Evolutionary conservation across 163 green algal genomes (phyloP).

Genomic region (Scenedesmus sp.): DNA sequence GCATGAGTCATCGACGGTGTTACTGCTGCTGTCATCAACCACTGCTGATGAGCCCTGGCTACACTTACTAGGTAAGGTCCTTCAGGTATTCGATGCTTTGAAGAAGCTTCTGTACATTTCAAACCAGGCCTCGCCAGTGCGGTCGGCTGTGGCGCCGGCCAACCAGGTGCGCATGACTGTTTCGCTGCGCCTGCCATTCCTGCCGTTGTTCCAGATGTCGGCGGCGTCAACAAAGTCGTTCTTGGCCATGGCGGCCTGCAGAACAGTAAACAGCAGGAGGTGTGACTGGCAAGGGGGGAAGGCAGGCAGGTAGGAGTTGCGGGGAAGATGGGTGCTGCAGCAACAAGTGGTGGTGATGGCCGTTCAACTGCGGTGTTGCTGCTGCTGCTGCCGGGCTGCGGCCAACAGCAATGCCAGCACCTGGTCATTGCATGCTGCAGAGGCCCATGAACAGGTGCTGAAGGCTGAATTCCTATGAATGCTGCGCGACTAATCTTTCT

Average conservation of each 20-base stretch:
- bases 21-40: too few species aligned
- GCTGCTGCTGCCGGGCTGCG: not conserved
- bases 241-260: not conserved
- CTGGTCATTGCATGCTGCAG: too few species aligned
- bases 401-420: too few species aligned
- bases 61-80: conserved; percentile 13
- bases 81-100: conserved; percentile 29
- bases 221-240: conserved; percentile 1
- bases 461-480: too few species aligned
- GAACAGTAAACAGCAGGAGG: not conserved
- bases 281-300: not conserved
- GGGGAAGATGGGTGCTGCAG: not conserved
- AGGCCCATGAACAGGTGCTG: too few species aligned
- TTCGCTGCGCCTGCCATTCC: conserved; percentile 29
- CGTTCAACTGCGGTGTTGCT: not conserved
- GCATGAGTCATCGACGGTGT: too few species aligned
- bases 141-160: not conserved
- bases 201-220: conserved; percentile 3
- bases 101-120: conserved; percentile 4
- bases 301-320: not conserved
- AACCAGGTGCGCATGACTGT: not conserved
- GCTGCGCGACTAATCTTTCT: too few species aligned
- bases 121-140: conserved; percentile 11
- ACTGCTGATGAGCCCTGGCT: not conserved
- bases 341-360: not conserved